phyloP scores from a whole-genome alignment of 345 rosid genomes.

The Lumnitzera racemosa region DNA sequence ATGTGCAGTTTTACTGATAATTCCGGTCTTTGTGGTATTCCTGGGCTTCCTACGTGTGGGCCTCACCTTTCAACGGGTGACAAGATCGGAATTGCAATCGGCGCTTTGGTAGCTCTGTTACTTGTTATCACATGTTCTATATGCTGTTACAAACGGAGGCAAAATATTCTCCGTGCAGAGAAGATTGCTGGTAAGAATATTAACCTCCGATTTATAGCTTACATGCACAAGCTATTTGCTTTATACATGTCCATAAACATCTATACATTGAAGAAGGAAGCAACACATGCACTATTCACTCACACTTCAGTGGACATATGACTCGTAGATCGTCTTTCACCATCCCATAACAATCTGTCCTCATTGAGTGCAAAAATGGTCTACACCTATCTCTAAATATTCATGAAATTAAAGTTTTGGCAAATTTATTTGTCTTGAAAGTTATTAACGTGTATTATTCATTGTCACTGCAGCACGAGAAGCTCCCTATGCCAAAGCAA shows the following conservation, averaged over 20 bases:
- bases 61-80: slow-evolving; percentile 73
- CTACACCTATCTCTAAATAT: neutral
- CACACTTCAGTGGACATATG: no score
- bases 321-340: no score
- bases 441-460: slow-evolving; percentile 9
- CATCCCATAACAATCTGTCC: no score
- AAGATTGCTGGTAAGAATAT: slow-evolving; percentile 65
- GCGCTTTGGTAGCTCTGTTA: slow-evolving; percentile 41
- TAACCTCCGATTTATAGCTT: neutral
- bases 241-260: neutral
- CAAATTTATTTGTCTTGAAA: neutral
- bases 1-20: slow-evolving; percentile 87
- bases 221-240: neutral
- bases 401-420: neutral
- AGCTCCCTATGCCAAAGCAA: slow-evolving; percentile 95
- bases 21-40: slow-evolving; percentile 91
- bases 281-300: neutral
- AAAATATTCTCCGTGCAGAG: slow-evolving; percentile 83
- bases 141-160: slow-evolving; percentile 86
- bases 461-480: slow-evolving; percentile 61
- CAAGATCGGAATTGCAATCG: slow-evolving; percentile 73
- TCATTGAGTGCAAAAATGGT: no score
- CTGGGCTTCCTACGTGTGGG: slow-evolving; percentile 81
- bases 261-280: neutral
- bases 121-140: slow-evolving; percentile 48